Percentiles rank a stretch among this genome's conserved stretches.
phyloP scores from a whole-genome alignment of 2,329 filamentous ascomycete species.

The Mariannaea sp. region DNA sequence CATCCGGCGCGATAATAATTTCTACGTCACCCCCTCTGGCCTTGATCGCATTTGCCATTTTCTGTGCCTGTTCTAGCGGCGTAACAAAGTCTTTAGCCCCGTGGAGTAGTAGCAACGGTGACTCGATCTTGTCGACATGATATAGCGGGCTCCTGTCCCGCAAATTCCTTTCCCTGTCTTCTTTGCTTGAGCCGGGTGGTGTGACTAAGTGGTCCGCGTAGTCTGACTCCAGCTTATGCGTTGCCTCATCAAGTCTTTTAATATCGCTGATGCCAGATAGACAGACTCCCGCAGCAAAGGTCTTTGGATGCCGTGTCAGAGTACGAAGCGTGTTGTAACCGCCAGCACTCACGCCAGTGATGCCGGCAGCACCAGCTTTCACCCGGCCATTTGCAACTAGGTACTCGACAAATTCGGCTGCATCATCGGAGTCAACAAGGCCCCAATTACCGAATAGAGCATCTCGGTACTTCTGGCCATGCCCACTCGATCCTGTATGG shows the following conservation, averaged over 20 bases:
- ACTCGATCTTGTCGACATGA: conserved; percentile 52
- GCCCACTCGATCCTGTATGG: conserved; percentile 57
- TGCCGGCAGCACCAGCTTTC: conserved; percentile 47
- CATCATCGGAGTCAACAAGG: conserved; percentile 55
- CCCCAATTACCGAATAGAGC: conserved; percentile 57
- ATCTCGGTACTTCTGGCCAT: conserved; percentile 56
- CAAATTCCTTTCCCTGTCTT: conserved; percentile 49
- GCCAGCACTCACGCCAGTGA: conserved; percentile 57
- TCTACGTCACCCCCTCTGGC: conserved; percentile 50
- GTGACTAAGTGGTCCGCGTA: conserved; percentile 55
- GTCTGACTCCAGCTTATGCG: conserved; percentile 61
- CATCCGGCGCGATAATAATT: conserved; percentile 53
- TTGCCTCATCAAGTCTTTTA: conserved; percentile 50
- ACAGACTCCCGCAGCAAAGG: conserved; percentile 56
- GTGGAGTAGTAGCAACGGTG: conserved; percentile 61
- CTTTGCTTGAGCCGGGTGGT: conserved; percentile 39
- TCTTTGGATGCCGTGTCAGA: conserved; percentile 50
- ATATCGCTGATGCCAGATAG: conserved; percentile 58
- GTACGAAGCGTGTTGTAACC: conserved; percentile 59
- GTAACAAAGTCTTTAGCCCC: conserved; percentile 62
- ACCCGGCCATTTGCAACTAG: conserved; percentile 47
- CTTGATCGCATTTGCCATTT: conserved; percentile 54
- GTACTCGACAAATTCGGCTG: conserved; percentile 50
- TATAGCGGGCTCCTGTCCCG: conserved; percentile 54
- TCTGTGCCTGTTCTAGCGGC: conserved; percentile 59